A percentile compares a stretch with the other conserved stretches of the same genome.
Conservation (phyloP, 2,329 filamentous ascomycete species). For the Phialocephala subalpina region DNA sequence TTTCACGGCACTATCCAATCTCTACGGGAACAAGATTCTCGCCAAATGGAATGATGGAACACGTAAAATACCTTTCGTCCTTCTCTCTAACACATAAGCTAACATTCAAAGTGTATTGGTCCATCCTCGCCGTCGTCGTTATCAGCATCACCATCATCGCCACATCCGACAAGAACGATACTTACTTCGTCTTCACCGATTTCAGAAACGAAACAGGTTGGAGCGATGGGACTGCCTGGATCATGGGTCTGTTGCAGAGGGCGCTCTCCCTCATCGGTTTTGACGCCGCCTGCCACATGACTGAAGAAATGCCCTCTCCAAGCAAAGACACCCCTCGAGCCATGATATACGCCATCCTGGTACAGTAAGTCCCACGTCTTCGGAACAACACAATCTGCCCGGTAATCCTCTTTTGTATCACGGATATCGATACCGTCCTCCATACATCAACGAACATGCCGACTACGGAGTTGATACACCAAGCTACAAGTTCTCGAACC, state of each 20-base stretch:
- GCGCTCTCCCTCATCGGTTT: neutral
- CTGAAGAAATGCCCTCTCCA: neutral
- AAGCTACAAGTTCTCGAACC: neutral
- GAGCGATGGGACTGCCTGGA: neutral
- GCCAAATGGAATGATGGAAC: neutral
- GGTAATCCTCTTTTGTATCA: neutral
- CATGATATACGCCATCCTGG: neutral
- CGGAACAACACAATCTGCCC: neutral
- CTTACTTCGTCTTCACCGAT: neutral
- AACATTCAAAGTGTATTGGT: neutral
- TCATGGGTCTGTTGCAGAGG: neutral
- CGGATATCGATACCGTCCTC: neutral
- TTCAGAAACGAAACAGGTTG: neutral
- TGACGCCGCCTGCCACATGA: neutral
- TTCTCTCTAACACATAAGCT: neutral
- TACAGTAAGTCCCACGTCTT: neutral
- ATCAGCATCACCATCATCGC: neutral
- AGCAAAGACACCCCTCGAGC: neutral
- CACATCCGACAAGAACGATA: neutral
- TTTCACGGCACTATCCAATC: neutral
- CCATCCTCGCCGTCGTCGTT: neutral
- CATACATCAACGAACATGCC: neutral
- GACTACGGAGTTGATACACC: neutral
- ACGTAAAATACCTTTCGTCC: neutral
- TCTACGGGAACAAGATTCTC: neutral